Evolutionary conservation across 352 stramenopile species (phyloP).

Genomic region (Pythium dissimile): DNA sequence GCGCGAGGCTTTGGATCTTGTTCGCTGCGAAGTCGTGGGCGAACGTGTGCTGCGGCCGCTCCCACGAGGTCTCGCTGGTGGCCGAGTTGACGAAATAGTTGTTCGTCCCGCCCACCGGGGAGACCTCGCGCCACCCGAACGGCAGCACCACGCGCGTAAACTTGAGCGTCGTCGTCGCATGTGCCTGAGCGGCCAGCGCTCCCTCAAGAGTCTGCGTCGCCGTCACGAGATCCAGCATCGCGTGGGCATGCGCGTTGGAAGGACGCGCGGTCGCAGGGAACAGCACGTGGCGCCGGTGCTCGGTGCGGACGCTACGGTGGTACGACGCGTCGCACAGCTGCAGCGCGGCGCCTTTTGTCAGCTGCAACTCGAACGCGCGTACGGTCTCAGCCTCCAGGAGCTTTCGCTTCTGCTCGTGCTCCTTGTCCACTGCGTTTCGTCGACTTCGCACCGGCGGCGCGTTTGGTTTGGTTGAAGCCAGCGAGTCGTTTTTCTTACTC

Average conservation of each 20-base stretch:
- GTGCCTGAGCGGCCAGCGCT: constrained; percentile 16
- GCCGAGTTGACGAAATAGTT: constrained; percentile 49
- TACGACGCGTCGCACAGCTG: constrained; percentile 33
- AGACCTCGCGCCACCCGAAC: constrained; percentile 56
- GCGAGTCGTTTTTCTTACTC: neutral
- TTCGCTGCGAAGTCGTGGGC: constrained; percentile 62
- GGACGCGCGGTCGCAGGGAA: constrained; percentile 50
- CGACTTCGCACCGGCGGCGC: neutral
- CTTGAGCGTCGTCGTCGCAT: constrained; percentile 23
- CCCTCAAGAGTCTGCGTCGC: constrained; percentile 29
- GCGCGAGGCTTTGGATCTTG: constrained; percentile 56
- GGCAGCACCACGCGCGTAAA: constrained; percentile 55
- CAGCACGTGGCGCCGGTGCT: constrained; percentile 43
- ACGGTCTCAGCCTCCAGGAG: constrained; percentile 3
- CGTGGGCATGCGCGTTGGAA: constrained; percentile 44
- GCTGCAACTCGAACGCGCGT: constrained; percentile 1
- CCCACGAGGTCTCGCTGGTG: constrained; percentile 48
- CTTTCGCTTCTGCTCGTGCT: constrained; percentile 14
- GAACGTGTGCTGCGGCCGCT: constrained; percentile 61
- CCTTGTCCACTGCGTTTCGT: constrained; percentile 11
- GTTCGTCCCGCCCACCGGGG: neutral
- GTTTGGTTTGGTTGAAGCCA: neutral
- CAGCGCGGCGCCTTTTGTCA: constrained; percentile 15
- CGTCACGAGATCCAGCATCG: constrained; percentile 43
- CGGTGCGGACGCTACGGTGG: constrained; percentile 46